Base-by-base conservation (phyloP, 345 rosid genomes). In the Hypericum androsaemum region DNA sequence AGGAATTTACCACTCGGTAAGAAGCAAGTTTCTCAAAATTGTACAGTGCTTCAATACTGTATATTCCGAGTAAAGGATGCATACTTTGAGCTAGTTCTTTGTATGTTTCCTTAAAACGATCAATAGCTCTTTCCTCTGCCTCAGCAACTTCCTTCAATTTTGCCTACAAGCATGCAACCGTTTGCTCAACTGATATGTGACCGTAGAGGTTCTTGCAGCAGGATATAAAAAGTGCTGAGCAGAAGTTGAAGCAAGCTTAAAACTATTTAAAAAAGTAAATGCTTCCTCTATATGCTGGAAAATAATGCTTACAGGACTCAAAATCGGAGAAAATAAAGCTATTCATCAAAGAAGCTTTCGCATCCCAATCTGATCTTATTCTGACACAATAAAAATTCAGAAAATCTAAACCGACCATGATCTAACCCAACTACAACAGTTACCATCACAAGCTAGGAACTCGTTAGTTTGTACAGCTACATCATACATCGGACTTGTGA, bases 1-100 rank as follows among this genome's bases (percentile, higher is more conserved):
- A 61, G 50, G 59, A 61, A 10, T 68, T 48, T 38, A 66, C 44
- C 44, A 53, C 0, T 41, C 37, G 32, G 53, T 70, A 39, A 66
- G 52, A 48, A 58, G 32, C 32, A 22, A 22, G 32, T 22, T 22
- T 52, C 53, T 54, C 44, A 22, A 53, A 41, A 12, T 44, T 61
- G 22, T 12, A 67, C 9, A 32, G 10, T 32, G 14, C 11, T 38
- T 16, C 2, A 7, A 41, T 47, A 28, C n/a, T 13, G 37, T 54
- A 11, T 5, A 15, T 51, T 61, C 22, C 49, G 28, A 62, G 47
- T 47, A 43, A 41, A 53, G 60, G 71, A 37, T 56, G 51, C 86
- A 13, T 80, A 87, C 98, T 70, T 36, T 73, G 84, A 74, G 76
- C 79, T 74, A 79, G 89, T 22, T 81, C 73, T 63, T 83, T 63